These are phyloP conservation scores for Mycosphaerelloides madeirae DNA, from an alignment of 2,329 filamentous ascomycete species.

Conservation along the genomic window DNA sequence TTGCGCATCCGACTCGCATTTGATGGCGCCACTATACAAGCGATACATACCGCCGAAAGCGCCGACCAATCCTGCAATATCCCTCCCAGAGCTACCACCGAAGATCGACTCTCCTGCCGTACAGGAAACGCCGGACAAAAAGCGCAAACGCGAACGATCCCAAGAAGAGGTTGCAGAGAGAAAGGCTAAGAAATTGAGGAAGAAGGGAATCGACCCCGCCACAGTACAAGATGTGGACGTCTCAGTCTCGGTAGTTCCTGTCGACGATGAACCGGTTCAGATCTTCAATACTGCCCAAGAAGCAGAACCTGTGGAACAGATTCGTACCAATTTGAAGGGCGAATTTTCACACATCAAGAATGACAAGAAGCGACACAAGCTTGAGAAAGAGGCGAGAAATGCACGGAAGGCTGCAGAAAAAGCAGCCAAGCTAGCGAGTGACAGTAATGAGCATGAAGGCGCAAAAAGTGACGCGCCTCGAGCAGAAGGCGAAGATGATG, in stretches of 20 bases:
- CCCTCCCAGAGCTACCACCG: neutral
- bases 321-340: constrained; percentile 6
- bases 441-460: too few species aligned
- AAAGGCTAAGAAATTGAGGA: constrained; percentile 30
- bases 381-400: constrained; percentile 33
- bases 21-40: constrained; percentile 42
- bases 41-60: constrained; percentile 43
- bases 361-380: constrained; percentile 30
- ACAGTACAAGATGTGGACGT: constrained; percentile 2
- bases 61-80: neutral
- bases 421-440: constrained; percentile 32
- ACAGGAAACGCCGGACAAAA: constrained; percentile 14
- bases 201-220: constrained; percentile 23
- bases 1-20: constrained; percentile 13
- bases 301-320: constrained; percentile 7
- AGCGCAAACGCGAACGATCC: constrained; percentile 31
- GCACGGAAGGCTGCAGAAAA: constrained; percentile 23
- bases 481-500: too few species aligned
- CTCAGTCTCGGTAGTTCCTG: neutral
- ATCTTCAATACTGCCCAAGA: neutral
- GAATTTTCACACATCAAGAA: constrained; percentile 28
- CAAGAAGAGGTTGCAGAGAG: constrained; percentile 28
- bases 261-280: neutral
- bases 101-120: neutral
- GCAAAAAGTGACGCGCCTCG: too few species aligned